Evolutionary conservation across 139 green algal species (phyloP).

Genomic region (Desmodesmus armatus): DNA sequence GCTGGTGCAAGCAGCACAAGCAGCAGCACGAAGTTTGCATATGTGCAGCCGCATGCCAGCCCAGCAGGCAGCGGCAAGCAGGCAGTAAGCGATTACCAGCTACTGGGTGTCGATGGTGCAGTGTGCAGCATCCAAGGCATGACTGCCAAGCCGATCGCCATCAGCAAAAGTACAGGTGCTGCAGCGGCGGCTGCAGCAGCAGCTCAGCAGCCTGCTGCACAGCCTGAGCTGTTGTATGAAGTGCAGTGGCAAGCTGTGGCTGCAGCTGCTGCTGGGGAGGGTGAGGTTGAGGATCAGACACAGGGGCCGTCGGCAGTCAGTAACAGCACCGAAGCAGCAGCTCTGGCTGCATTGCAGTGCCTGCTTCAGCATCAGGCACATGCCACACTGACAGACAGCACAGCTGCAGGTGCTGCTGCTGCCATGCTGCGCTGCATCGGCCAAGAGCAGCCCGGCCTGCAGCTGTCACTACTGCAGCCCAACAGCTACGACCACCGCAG

Average conservation of each 20-base stretch:
- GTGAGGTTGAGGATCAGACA: conserved; percentile 40
- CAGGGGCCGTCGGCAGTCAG: conserved; percentile 45
- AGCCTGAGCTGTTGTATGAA: too few species aligned
- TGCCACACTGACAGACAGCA: not conserved
- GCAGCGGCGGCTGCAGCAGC: not conserved
- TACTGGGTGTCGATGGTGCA: not conserved
- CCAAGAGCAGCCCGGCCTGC: conserved; percentile 3
- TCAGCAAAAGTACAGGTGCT: too few species aligned
- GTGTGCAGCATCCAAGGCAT: conserved; percentile 53
- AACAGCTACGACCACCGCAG: not conserved
- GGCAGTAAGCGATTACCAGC: conserved; percentile 63
- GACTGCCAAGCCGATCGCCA: conserved; percentile 50
- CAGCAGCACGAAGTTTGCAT: too few species aligned
- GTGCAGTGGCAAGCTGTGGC: too few species aligned
- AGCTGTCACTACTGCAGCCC: not conserved
- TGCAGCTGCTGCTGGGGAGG: not conserved
- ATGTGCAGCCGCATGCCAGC: not conserved
- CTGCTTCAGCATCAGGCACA: not conserved
- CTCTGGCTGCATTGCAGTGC: not conserved
- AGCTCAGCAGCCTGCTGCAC: too few species aligned
- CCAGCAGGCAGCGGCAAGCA: not conserved
- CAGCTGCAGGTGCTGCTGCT: not conserved
- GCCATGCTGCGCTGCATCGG: conserved; percentile 10
- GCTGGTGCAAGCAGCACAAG: conserved; percentile 31
- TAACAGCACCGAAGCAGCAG: not conserved